Evolutionary conservation across 2,329 filamentous ascomycete genomes (phyloP).

Genomic region (Penicillium corylophilum): DNA sequence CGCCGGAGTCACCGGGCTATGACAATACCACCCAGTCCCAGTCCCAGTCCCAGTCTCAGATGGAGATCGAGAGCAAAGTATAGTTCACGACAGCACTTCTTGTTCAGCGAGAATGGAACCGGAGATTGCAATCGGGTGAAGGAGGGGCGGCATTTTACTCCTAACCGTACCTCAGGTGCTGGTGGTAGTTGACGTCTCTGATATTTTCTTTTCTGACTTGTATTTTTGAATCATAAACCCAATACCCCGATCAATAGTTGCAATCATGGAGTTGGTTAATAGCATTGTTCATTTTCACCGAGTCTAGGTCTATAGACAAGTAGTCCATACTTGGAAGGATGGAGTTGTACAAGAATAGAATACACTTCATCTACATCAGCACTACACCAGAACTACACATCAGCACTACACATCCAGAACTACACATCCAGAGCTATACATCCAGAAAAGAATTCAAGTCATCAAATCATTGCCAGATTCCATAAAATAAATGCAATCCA

Average conservation of each 20-base stretch:
- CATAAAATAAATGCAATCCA: not conserved
- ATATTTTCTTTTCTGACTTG: slow-evolving; percentile 4
- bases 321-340: too few species aligned
- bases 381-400: not conserved
- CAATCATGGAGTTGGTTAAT: slow-evolving; percentile 11
- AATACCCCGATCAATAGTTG: slow-evolving; percentile 24
- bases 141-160: not conserved
- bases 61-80: slow-evolving; percentile 28
- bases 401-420: not conserved
- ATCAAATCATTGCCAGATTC: not conserved
- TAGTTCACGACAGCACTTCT: not conserved
- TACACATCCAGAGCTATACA: not conserved
- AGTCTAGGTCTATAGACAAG: too few species aligned
- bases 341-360: too few species aligned
- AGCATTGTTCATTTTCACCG: too few species aligned
- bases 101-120: too few species aligned
- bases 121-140: not conserved
- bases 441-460: not conserved
- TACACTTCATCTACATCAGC: too few species aligned
- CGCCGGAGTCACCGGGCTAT: not conserved
- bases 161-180: too few species aligned
- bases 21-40: not conserved
- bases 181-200: not conserved
- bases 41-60: slow-evolving; percentile 9
- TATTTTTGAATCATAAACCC: slow-evolving; percentile 18